Evolutionary conservation across 2,329 filamentous ascomycete species (phyloP), one percentile per base, ranked within the genome.

Genomic region (Capronia americana): DNA sequence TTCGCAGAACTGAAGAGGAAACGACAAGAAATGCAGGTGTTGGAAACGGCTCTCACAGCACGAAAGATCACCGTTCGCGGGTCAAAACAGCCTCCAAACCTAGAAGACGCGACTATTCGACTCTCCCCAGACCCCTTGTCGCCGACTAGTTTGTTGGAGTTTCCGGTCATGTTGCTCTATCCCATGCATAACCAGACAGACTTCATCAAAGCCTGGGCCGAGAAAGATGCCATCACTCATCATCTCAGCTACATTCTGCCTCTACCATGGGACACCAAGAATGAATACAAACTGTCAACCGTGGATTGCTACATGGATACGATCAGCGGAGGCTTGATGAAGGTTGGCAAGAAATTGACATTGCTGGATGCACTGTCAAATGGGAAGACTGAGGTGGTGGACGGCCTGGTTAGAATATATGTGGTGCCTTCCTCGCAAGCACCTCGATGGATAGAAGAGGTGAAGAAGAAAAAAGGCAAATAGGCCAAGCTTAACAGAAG

Each of bases 271-370:
- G 95, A 98, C 73, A 74, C 77, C 17, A 81, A 84, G 67, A 79
- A 84, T 1, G 88, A 88, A 73, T 97, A 97, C 78, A 85, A 81
- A 0, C 72, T 84, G 0, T 82, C 83, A 0, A 82, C 79, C 0
- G 92, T 97, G 4, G 93, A 97, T 72, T 95, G 92, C 74, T 98
- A 92, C 78, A 90, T 96, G 83, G 93, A 97, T 82, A 98, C 93
- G 0, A 79, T 80, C 3, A 82, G 83, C 0, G 93, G 93, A 0
- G 93, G 93, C 0, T 78, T 99, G 73, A 87, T 97, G 74, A 97
- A 96, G 81, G 89, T 93, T 24, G 94, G 95, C 56, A 93, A 92
- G 85, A 95, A 94, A 75, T 84, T 95, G 70, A 83, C 87, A 23
- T 77, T 98, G 72, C 78, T 92, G 58, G 91, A 92, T 81, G 86